phyloP scores from a whole-genome alignment of 2,329 filamentous ascomycete genomes.

The Albifimbria verrucaria region DNA sequence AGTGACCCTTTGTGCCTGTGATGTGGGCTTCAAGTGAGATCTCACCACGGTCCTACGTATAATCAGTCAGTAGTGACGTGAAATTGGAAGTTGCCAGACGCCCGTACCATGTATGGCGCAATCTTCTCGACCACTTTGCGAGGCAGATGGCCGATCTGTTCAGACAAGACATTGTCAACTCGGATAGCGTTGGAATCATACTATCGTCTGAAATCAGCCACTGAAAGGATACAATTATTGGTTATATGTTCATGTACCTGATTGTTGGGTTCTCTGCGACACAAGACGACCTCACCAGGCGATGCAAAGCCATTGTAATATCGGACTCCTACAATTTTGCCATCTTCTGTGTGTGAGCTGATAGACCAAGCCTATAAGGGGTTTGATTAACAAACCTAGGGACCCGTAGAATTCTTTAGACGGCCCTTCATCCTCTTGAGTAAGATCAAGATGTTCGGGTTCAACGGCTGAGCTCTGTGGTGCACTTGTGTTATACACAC shows the following conservation, averaged over 20 bases:
- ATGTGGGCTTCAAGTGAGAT: constrained; percentile 68
- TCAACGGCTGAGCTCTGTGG: constrained; percentile 22
- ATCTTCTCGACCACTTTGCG: constrained; percentile 66
- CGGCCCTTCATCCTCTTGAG: constrained; percentile 39
- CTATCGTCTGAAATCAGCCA: too few species aligned
- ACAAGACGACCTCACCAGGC: constrained; percentile 58
- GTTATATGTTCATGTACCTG: constrained; percentile 34
- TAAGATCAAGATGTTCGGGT: constrained; percentile 38
- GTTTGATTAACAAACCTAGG: constrained; percentile 29
- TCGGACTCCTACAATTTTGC: constrained; percentile 49
- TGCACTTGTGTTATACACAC: constrained; percentile 8
- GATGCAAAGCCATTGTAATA: constrained; percentile 64
- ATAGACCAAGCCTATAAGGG: constrained; percentile 1
- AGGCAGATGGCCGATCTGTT: constrained; percentile 78
- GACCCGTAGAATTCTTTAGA: constrained; percentile 45
- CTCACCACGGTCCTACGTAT: constrained; percentile 50
- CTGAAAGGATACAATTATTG: too few species aligned
- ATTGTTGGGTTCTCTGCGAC: constrained; percentile 65
- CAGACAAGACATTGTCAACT: constrained; percentile 70
- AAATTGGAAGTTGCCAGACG: background rate
- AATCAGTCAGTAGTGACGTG: constrained; percentile 8
- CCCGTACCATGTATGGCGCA: constrained; percentile 64
- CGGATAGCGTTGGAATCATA: constrained; percentile 76
- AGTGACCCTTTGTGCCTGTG: constrained; percentile 62
- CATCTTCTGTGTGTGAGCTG: constrained; percentile 27